Percentiles rank a stretch among this genome's conserved stretches.
These are phyloP conservation scores for Zelonia costaricensis DNA, from an alignment of 208 protist genomes.

Conservation along the genomic window DNA sequence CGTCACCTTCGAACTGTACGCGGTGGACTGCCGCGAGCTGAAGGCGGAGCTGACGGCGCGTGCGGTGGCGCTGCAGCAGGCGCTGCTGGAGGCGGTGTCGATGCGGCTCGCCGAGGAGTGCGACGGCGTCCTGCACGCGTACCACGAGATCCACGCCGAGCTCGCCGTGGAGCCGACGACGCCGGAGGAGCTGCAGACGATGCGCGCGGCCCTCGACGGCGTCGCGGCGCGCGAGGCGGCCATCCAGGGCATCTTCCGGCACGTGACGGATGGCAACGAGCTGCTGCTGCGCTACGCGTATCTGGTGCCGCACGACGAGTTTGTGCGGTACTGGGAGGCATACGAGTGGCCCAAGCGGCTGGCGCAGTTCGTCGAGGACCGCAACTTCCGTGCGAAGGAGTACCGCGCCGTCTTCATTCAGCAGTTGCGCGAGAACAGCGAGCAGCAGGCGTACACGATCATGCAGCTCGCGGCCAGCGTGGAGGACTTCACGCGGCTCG, in stretches of 20 bases:
- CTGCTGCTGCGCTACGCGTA: constrained; percentile 85
- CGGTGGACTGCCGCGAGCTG: constrained; percentile 87
- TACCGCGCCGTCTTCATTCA: constrained; percentile 90
- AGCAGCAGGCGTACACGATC: constrained; percentile 82
- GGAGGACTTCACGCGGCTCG: constrained; percentile 84
- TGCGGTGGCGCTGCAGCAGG: constrained; percentile 56
- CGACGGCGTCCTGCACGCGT: constrained; percentile 58
- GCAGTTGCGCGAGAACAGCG: constrained; percentile 86
- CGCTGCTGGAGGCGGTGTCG: constrained; percentile 75
- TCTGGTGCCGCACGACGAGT: constrained; percentile 72
- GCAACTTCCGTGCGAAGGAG: constrained; percentile 91
- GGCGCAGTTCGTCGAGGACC: constrained; percentile 88
- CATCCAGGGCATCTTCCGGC: constrained; percentile 70
- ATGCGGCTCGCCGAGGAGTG: constrained; percentile 60
- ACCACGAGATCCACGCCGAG: constrained; percentile 70
- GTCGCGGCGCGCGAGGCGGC: constrained; percentile 70
- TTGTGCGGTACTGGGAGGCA: constrained; percentile 83
- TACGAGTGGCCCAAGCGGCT: constrained; percentile 92
- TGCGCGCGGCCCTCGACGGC: constrained; percentile 76
- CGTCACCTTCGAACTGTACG: constrained; percentile 90
- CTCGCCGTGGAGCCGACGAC: constrained; percentile 81
- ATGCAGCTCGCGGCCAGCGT: constrained; percentile 79
- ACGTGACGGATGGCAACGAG: constrained; percentile 79
- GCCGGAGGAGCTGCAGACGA: constrained; percentile 90
- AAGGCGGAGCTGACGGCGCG: constrained; percentile 71